Base-by-base conservation (phyloP, 2,329 filamentous ascomycete genomes). In the Aspergillaceae sp. region DNA sequence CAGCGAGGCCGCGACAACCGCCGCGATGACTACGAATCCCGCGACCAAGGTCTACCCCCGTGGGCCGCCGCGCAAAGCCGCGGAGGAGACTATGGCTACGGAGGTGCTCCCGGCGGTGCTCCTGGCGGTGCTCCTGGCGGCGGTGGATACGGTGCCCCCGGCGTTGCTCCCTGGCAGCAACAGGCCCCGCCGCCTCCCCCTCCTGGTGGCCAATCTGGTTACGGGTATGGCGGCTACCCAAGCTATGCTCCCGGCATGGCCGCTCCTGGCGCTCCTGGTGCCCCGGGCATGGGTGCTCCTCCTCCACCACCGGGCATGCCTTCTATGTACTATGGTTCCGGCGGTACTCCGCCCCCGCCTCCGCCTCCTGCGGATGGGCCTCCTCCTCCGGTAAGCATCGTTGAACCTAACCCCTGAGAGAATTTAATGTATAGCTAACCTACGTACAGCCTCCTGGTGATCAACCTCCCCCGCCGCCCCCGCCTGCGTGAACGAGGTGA, bases 141-240 rank as follows among this genome's bases (percentile, higher is more conserved):
- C 47, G 69, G 74, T 48, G 60, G 68, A 33, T 57, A 64, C 26
- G 63, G 59, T 42, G 61, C 68, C 35, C 57, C 65, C 19, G 64
- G 59, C 41, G 61, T 64, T 54, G 74, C 75, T 51, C 79, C 82
- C 19, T 86, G 83, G 81, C 78, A 84, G 49, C 80, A 83, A 59
- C 75, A 71, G 56, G 68, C 68, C 48, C 66, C 73, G 50, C 66
- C 73, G 50, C 65, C 71, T 42, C 60, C 64, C 37, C 62, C 66
- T 42, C 62, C 65, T 45, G 66, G 65, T 41, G 67, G 63, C 29
- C 68, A 68, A 48, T 58, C 65, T 27, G 68, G 78, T 48, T 76
- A 80, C 57, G 79, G 76, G 29, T 87, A 86, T 64, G 68, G 54
- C 48, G 71, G 67, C 34, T 77, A 78, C 48, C 64, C 70, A 50